These are phyloP conservation scores for Pleurotus platypus DNA, from an alignment of 768 basidiomycete species.

Conservation along the genomic window DNA sequence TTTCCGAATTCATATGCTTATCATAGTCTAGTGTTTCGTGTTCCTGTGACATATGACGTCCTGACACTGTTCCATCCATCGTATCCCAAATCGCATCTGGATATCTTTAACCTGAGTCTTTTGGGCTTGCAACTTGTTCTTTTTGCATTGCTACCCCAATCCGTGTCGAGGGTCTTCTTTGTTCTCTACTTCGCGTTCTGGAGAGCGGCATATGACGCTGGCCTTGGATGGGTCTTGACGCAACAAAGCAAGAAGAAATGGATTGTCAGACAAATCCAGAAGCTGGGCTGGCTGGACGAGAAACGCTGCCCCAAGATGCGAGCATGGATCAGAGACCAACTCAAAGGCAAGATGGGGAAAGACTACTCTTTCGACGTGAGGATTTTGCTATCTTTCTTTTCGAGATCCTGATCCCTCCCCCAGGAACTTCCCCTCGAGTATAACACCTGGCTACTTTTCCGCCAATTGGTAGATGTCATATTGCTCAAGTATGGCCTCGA, in stretches of 20 bases:
- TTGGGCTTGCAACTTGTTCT: constrained; percentile 76
- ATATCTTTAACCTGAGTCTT: constrained; percentile 78
- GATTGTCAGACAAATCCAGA: constrained; percentile 81
- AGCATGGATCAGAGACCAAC: constrained; percentile 82
- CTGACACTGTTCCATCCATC: constrained; percentile 82
- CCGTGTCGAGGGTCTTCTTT: constrained; percentile 64
- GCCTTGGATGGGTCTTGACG: constrained; percentile 90
- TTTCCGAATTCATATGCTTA: constrained; percentile 6
- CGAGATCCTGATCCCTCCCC: constrained; percentile 4
- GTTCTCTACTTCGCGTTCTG: constrained; percentile 90
- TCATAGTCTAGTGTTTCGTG: constrained; percentile 70
- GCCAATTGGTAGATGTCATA: constrained; percentile 94
- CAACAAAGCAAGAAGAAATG: constrained; percentile 95
- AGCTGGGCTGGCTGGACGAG: constrained; percentile 87
- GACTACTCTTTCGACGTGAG: constrained; percentile 90
- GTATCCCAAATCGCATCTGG: constrained; percentile 85
- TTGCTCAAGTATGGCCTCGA: constrained; percentile 75
- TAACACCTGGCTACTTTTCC: constrained; percentile 94
- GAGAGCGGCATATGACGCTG: constrained; percentile 88
- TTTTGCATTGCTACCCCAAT: constrained; percentile 62
- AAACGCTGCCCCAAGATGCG: constrained; percentile 57
- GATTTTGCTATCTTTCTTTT: constrained; percentile 14
- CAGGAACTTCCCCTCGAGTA: constrained; percentile 90
- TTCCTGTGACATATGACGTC: constrained; percentile 90
- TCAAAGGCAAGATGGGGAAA: constrained; percentile 90